phyloP scores from a whole-genome alignment of 176 grass and related monocot genomes.

The Carex pumila region DNA sequence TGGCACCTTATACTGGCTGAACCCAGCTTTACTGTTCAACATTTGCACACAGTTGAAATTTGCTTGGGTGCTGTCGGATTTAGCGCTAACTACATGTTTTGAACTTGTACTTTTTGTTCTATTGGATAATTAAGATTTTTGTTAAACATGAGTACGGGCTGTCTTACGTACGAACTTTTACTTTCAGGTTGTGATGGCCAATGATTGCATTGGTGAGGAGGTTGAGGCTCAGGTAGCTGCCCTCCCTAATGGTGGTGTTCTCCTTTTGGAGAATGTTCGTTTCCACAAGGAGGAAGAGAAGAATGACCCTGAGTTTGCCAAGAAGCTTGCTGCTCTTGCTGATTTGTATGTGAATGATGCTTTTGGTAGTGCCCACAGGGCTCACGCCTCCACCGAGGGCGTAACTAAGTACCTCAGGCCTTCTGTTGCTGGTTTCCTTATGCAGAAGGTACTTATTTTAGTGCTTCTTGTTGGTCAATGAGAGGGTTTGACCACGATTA shows the following conservation, averaged over 20 bases:
- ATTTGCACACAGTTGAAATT: not conserved
- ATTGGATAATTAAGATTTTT: not conserved
- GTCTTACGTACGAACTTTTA: not conserved
- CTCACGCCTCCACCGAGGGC: conserved; percentile 90
- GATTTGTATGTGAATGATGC: conserved; percentile 98
- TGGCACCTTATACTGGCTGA: not conserved
- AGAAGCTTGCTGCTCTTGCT: conserved; percentile 84
- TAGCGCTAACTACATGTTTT: not conserved
- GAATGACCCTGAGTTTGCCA: conserved; percentile 86
- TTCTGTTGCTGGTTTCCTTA: conserved; percentile 95
- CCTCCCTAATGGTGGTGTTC: conserved; percentile 76
- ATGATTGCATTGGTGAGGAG: conserved; percentile 83
- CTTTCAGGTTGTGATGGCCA: conserved; percentile 75
- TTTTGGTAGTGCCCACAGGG: conserved; percentile 82
- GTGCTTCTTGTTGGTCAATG: not conserved
- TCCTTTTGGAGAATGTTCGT: conserved; percentile 92
- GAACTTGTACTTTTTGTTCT: not conserved
- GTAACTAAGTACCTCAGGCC: conserved; percentile 89
- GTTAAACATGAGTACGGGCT: not conserved
- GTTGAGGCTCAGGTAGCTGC: conserved; percentile 62
- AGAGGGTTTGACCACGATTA: not conserved
- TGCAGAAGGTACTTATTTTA: conserved; percentile 71
- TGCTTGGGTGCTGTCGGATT: not conserved
- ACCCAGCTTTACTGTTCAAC: not conserved
- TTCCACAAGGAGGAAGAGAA: conserved; percentile 99